phyloP scores from a whole-genome alignment of 495 filamentous ascomycete species.

The Tuber brumale region DNA sequence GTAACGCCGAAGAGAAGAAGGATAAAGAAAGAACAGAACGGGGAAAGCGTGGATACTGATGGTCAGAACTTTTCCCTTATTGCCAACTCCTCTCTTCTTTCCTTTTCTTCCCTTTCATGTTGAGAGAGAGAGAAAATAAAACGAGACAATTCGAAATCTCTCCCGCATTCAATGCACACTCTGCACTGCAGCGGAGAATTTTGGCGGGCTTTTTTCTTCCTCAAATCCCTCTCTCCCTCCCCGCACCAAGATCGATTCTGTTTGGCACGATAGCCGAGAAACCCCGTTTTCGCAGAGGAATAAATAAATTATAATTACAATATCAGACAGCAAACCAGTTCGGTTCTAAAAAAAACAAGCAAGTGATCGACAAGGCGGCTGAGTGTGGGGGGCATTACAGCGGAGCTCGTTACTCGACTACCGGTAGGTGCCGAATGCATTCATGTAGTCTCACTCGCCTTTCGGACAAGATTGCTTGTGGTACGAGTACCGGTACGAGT shows the following conservation, averaged over 20 bases:
- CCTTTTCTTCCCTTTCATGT: neutral
- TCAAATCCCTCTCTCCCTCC: neutral
- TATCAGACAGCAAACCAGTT: neutral
- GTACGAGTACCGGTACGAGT: too few species aligned
- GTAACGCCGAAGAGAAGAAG: neutral
- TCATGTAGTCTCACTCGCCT: constrained; percentile 1
- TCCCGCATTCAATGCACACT: neutral
- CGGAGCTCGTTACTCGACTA: neutral
- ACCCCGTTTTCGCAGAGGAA: neutral
- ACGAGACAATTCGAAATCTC: neutral
- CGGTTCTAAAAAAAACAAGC: neutral
- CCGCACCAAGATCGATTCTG: neutral
- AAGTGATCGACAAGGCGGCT: neutral
- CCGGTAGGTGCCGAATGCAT: neutral
- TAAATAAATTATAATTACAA: neutral
- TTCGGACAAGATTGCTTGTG: neutral
- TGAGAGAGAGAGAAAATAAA: neutral
- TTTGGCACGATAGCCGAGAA: neutral
- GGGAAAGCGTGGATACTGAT: neutral
- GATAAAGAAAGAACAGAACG: neutral
- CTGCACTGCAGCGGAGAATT: neutral
- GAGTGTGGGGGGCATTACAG: neutral
- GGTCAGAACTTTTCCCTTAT: neutral
- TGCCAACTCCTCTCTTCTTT: neutral
- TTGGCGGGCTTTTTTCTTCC: neutral